phyloP scores from a whole-genome alignment of 2,329 filamentous ascomycete species.

The Botrytis elliptica region DNA sequence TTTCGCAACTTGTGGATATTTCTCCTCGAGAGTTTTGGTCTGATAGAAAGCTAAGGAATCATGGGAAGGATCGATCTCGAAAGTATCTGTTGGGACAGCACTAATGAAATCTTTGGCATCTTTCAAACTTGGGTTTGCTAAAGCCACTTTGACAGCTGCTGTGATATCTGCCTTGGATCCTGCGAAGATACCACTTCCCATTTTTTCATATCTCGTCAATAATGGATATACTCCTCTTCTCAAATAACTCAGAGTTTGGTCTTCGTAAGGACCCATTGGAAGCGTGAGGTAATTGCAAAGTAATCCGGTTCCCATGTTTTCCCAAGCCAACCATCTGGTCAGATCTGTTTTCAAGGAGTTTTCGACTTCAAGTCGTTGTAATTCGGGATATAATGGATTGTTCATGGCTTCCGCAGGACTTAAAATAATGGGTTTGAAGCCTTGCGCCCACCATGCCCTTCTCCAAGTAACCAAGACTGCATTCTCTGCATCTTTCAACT shows the following conservation, averaged over 20 bases:
- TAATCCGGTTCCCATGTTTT: constrained; percentile 81
- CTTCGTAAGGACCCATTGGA: constrained; percentile 77
- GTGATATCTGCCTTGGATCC: constrained; percentile 66
- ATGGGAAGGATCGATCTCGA: constrained; percentile 64
- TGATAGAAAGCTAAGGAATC: constrained; percentile 78
- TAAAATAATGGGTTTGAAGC: constrained; percentile 82
- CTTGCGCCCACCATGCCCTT: constrained; percentile 92
- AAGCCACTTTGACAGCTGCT: constrained; percentile 58
- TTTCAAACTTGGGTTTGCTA: constrained; percentile 55
- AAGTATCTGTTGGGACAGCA: constrained; percentile 56
- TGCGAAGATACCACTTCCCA: constrained; percentile 71
- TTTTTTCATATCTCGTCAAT: constrained; percentile 70
- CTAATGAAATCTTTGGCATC: constrained; percentile 62
- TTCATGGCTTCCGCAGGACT: constrained; percentile 76
- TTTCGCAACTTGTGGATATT: constrained; percentile 67
- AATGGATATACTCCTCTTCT: constrained; percentile 72
- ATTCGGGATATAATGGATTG: constrained; percentile 72
- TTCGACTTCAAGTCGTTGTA: constrained; percentile 64
- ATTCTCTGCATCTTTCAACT: constrained; percentile 70
- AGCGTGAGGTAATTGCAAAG: constrained; percentile 76
- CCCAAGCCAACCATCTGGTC: constrained; percentile 89
- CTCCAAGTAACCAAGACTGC: constrained; percentile 83
- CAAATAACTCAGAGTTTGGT: constrained; percentile 68
- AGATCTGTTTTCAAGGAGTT: constrained; percentile 65
- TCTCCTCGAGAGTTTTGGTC: constrained; percentile 56